These are phyloP conservation scores for Polyplosphaeria fusca DNA, from an alignment of 495 filamentous ascomycete species.

Conservation along the genomic window DNA sequence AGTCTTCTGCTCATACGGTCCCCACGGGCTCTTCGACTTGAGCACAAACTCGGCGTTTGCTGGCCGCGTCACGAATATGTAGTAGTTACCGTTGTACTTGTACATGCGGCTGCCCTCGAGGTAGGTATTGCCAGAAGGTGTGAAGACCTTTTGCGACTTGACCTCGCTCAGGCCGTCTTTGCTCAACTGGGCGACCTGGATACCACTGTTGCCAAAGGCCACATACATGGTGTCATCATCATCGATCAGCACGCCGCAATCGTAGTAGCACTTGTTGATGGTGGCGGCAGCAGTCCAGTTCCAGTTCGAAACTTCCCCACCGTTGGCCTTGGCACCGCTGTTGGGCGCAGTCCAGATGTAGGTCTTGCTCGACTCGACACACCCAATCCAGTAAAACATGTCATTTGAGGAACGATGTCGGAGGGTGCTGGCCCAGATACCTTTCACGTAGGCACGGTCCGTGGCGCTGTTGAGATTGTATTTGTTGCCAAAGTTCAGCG, in stretches of 20 bases:
- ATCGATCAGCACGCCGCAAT: constrained; percentile 56
- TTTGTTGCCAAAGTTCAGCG: constrained; percentile 46
- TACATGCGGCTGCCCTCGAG: constrained; percentile 60
- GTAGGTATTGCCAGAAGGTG: constrained; percentile 36
- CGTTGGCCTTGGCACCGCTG: constrained; percentile 7
- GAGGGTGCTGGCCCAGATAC: constrained; percentile 56
- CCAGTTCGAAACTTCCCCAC: constrained; percentile 39
- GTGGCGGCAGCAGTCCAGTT: constrained; percentile 42
- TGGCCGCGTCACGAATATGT: constrained; percentile 51
- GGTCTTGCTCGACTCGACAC: constrained; percentile 47
- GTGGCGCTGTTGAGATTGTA: constrained; percentile 49
- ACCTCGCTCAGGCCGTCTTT: constrained; percentile 47
- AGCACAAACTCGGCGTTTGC: constrained; percentile 49
- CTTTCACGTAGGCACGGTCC: constrained; percentile 49
- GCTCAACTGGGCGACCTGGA: constrained; percentile 52
- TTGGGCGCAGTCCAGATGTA: constrained; percentile 49
- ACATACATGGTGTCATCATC: constrained; percentile 57
- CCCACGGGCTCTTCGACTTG: constrained; percentile 47
- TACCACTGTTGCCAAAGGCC: constrained; percentile 50
- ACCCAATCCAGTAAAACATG: constrained; percentile 58
- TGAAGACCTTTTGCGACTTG: constrained; percentile 46
- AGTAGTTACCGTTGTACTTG: constrained; percentile 53
- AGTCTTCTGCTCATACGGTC: constrained; percentile 46
- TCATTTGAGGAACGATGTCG: constrained; percentile 48
- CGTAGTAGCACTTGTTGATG: constrained; percentile 55